These are phyloP conservation scores for Boletus rufocinnamomeus DNA, from an alignment of 768 basidiomycete species.

Conservation along the genomic window DNA sequence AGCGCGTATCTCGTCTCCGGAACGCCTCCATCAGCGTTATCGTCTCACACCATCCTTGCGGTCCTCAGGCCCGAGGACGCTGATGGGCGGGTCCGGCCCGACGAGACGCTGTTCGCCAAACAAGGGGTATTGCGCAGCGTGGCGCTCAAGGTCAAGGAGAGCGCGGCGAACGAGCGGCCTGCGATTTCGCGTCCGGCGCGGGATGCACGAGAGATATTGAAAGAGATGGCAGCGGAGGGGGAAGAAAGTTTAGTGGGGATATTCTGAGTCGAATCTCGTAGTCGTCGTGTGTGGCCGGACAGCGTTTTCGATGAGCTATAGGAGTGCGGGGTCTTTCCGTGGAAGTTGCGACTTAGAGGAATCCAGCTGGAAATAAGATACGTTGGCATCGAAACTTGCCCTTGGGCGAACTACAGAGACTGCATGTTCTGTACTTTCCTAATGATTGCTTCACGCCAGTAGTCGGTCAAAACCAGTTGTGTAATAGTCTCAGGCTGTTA, in stretches of 20 bases:
- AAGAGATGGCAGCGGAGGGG: conserved; percentile 29
- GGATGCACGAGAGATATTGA: conserved; percentile 76
- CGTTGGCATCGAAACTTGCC: no score
- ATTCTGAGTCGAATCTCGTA: conserved; percentile 18
- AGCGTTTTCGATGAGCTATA: no score
- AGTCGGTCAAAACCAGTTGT: no score
- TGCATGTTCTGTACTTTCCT: no score
- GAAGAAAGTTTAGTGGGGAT: conserved; percentile 31
- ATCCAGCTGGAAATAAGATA: no score
- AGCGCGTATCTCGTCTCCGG: conserved; percentile 66
- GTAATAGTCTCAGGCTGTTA: no score
- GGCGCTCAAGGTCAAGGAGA: conserved; percentile 74
- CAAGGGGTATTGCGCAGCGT: conserved; percentile 61
- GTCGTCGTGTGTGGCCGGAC: no score
- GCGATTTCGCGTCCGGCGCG: conserved; percentile 77
- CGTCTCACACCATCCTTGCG: conserved; percentile 61
- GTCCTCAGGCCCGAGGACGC: conserved; percentile 51
- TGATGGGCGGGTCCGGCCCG: conserved; percentile 18
- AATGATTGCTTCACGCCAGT: no score
- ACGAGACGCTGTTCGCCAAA: conserved; percentile 60
- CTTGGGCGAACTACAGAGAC: no score
- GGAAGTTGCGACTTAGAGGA: no score
- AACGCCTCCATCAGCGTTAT: conserved; percentile 61
- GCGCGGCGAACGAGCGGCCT: no score
- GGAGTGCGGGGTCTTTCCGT: no score